Conservation (phyloP, 495 filamentous ascomycete genomes). For the Penicillium angulare region DNA sequence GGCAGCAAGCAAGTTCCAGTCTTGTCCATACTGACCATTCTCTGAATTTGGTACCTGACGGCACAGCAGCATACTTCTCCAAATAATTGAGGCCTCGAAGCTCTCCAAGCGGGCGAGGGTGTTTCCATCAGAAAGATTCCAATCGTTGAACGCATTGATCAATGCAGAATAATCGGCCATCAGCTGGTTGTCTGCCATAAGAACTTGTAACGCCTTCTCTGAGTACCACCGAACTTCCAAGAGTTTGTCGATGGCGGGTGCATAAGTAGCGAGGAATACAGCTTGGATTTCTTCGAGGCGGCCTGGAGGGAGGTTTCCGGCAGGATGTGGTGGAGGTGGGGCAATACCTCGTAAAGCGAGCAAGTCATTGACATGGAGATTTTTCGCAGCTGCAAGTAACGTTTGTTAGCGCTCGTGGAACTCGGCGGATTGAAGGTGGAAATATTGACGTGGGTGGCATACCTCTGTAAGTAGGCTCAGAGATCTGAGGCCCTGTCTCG, state of each 20-base stretch:
- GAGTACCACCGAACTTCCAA: constrained; percentile 85
- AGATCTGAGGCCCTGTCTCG: constrained; percentile 20
- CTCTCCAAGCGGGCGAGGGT: constrained; percentile 53
- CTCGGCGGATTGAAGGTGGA: not conserved
- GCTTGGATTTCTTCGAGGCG: constrained; percentile 67
- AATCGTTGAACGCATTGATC: constrained; percentile 49
- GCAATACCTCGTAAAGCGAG: constrained; percentile 62
- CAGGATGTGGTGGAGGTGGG: constrained; percentile 58
- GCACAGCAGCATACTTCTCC: constrained; percentile 57
- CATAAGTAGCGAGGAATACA: constrained; percentile 74
- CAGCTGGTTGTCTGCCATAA: constrained; percentile 58
- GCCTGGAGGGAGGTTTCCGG: constrained; percentile 50
- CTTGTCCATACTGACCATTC: constrained; percentile 35
- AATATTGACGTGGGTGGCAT: constrained; percentile 7
- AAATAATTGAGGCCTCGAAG: constrained; percentile 71
- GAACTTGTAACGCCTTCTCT: constrained; percentile 46
- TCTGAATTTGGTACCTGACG: constrained; percentile 42
- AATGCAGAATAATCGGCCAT: constrained; percentile 63
- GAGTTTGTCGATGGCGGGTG: constrained; percentile 71
- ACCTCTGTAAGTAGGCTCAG: constrained; percentile 42
- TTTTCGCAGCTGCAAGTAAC: constrained; percentile 54
- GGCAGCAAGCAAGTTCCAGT: constrained; percentile 58
- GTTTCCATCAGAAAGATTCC: constrained; percentile 38
- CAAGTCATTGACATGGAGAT: constrained; percentile 73
- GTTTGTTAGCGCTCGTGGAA: constrained; percentile 11